phyloP scores from a whole-genome alignment of 228 moss, liverwort and hornwort genomes.

The Sphagnum fallax region DNA sequence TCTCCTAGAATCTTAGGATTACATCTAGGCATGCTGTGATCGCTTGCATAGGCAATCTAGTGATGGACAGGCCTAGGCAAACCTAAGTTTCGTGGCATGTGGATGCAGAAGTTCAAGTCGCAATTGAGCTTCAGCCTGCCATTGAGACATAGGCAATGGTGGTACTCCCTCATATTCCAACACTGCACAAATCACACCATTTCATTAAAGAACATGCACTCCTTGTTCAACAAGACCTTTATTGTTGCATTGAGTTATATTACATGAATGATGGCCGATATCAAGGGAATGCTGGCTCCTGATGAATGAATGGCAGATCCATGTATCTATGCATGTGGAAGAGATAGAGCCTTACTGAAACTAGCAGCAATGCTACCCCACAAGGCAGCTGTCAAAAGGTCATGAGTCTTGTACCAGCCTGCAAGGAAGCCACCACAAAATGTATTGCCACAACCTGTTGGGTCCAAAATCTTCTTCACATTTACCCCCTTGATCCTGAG shows the following conservation, averaged over 20 bases:
- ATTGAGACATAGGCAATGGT: slow-evolving; percentile 34
- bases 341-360: slow-evolving; percentile 46
- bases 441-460: slow-evolving; percentile 88
- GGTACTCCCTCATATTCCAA: slow-evolving; percentile 89
- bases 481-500: slow-evolving; percentile 29
- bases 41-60: no score
- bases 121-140: slow-evolving; percentile 45
- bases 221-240: not conserved
- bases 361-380: slow-evolving; percentile 86
- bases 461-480: slow-evolving; percentile 54
- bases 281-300: not conserved
- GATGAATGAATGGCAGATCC: not conserved
- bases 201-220: not conserved
- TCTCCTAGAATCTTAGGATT: no score
- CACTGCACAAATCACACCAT: slow-evolving; percentile 33
- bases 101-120: slow-evolving; percentile 43
- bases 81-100: slow-evolving; percentile 31
- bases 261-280: not conserved
- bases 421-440: slow-evolving; percentile 84
- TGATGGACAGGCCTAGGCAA: not conserved
- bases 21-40: no score
- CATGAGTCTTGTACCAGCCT: slow-evolving; percentile 60
- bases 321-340: not conserved
- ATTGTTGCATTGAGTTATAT: not conserved
- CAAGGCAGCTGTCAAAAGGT: slow-evolving; percentile 69